Evolutionary conservation across 352 stramenopile species (phyloP), one percentile per base, ranked within the genome.

Genomic region (Pythium volutum): DNA sequence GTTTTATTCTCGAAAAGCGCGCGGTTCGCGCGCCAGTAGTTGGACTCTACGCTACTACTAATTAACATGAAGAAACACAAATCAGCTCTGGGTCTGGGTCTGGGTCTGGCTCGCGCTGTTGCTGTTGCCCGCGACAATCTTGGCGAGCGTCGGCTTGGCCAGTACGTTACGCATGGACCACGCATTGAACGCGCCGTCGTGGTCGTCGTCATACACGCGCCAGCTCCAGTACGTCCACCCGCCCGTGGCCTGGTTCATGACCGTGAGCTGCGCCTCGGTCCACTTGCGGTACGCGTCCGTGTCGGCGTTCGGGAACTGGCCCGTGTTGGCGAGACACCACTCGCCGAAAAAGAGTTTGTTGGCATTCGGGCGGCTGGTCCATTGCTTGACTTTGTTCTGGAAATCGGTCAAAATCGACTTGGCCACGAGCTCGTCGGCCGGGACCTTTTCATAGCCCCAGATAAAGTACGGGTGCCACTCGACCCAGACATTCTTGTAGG

Each of bases 401-500:
- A 69, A 66, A 34, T 60, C 45, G 18, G 27, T 49, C 7, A 31
- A 6, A 20, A 72, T 63, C 7, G 58, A 67, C 26, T 53, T 55
- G n/a, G 27, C 59, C 36, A 70, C n/a, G 18, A 73, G 48, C 14
- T 73, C 56, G 10, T 59, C 33, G 22, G 56, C 48, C 3, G 46
- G 60, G 9, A 47, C 27, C 15, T 36, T 20, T 26, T 73, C 69
- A 41, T 64, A 71, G 55, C 68, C 68, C 63, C 64, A 72, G 56
- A 69, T 55, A 42, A 72, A 75, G 59, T 72, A 75, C 41, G 50
- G 63, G 49, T 75, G 68, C 68, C 68, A 75, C 38, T 75, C 64
- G 34, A 70, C 64, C 69, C 69, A 75, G 25, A 75, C 64, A 36
- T 73, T 73, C 14, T 27, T 64, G 29, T 60, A 61, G 20, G 18